These are phyloP conservation scores for Asclepias syriaca DNA, from an alignment of 257 asterid species.

Conservation along the genomic window DNA sequence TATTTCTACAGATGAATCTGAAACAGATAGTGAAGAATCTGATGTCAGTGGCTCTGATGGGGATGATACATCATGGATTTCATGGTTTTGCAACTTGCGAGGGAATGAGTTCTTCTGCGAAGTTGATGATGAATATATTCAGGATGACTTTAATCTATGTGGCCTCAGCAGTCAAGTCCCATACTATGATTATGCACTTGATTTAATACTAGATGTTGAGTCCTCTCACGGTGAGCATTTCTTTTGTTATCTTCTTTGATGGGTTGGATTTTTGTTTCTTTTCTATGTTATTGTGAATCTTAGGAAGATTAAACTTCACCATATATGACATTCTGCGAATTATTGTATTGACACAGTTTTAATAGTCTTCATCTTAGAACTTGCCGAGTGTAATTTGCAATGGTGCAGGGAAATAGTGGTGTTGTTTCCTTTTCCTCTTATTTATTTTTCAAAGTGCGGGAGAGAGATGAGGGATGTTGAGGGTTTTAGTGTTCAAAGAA, in stretches of 20 bases:
- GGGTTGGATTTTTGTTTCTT: neutral
- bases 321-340: neutral
- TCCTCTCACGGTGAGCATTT: constrained; percentile 78
- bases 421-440: neutral
- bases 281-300: neutral
- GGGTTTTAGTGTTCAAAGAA: neutral
- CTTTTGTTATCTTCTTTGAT: neutral
- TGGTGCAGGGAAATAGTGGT: neutral
- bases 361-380: neutral
- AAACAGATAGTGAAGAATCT: constrained; percentile 92
- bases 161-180: constrained; percentile 98
- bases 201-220: constrained; percentile 86
- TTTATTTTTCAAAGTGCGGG: neutral
- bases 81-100: constrained; percentile 98
- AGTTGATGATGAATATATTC: constrained; percentile 96
- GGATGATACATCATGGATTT: constrained; percentile 97
- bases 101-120: constrained; percentile 97
- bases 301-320: neutral
- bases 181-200: constrained; percentile 94
- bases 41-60: constrained; percentile 98
- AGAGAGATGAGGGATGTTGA: neutral
- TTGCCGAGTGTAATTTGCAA: neutral
- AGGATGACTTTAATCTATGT: constrained; percentile 91
- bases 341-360: neutral
- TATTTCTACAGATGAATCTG: constrained; percentile 75